Evolutionary conservation across 805 yeast genomes (phyloP), one percentile per base, ranked within the genome.

Genomic region (Sugiyamaella floridensis): DNA sequence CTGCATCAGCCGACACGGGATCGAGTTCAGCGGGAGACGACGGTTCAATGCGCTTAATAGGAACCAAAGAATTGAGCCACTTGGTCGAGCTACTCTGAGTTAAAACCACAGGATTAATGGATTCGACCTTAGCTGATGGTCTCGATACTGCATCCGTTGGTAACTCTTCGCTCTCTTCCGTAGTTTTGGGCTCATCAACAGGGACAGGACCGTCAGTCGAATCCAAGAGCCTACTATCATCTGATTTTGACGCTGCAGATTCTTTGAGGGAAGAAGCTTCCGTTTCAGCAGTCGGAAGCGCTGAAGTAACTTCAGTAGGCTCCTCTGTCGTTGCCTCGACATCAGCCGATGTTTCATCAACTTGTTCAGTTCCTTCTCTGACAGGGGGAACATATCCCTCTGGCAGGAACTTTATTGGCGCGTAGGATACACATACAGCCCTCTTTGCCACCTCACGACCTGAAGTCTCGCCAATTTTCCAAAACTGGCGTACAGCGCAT

Each of bases 401-500:
- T 2, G 48, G 48, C 2, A 45, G 41, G 32, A 29, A 45, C 8
- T 32, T 16, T 29, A 45, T 16, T 14, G 20, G 43, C 58, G 20
- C 12, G 41, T 51, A 7, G 60, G 48, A 40, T 63, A 60, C 29
- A 59, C 57, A 10, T 81, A 75, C 2, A 77, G 74, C n/a, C 12
- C n/a, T 20, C 58, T 72, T 77, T 48, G 78, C 67, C 54, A 76
- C 79, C 12, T 88, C 71, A 62, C 95, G 83, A 57, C 80, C 76
- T 18, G 77, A 78, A 7, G 65, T 69, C 63, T 81, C 82, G 0
- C 97, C 97, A 59, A 77, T 79, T 1, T 63, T 72, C 95, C 96
- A 88, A 65, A 82, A 89, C 55, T 87, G 95, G 63, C 72, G 68
- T 1, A 92, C 78, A 0, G 89, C 85, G 54, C 80, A 83, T 0